Evolutionary conservation across 139 green algal genomes (phyloP), one percentile per base, ranked within the genome.

Genomic region (Chlorella sorokiniana): DNA sequence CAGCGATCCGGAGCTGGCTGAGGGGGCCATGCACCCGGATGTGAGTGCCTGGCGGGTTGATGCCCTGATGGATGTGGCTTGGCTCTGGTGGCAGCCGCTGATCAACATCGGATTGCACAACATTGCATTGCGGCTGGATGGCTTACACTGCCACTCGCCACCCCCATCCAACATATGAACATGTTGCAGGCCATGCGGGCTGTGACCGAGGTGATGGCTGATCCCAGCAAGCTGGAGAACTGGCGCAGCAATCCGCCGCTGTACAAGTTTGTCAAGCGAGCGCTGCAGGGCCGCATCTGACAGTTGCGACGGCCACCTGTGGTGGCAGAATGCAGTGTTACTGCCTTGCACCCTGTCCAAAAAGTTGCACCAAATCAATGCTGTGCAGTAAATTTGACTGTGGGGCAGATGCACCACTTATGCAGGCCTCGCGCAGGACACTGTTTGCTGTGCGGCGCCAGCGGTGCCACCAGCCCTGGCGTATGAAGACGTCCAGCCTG

Each of bases 141-240:
- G 48, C 11, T 59, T 59, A 59, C 14, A 11, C 14, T 25, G 14
- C 16, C 48, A 59, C 48, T 16, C 11, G 48, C 11, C 48, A 11
- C 11, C 48, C 16, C 48, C 16, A 16, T 59, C 16, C 48, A 59
- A 59, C 48, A 16, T 59, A 11, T 59, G 48, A 59, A 59, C 48
- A 59, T 59, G 48, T 16, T 59, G 71, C 71, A 78, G 71, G 71
- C 71, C 4, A 23, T 78, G 33, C 64, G 65, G 35, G 71, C 71
- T 9, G 48, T 40, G 33, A 23, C 14, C 2, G 71, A 78, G 48
- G 33, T 78, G 71, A 2, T 41, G 6, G 45, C 33, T 0, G 59
- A 79, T 37, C 73, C 73, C 5, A 45, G 59, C 37, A 51, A 51
- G 29, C 20, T 54, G 1, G 35, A 69, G 11, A 69, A 79, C 25